Evolutionary conservation across 192 early-diverging fungal genomes (phyloP), one percentile per base, ranked within the genome.

Genomic region (Backusella tarrabulga): DNA sequence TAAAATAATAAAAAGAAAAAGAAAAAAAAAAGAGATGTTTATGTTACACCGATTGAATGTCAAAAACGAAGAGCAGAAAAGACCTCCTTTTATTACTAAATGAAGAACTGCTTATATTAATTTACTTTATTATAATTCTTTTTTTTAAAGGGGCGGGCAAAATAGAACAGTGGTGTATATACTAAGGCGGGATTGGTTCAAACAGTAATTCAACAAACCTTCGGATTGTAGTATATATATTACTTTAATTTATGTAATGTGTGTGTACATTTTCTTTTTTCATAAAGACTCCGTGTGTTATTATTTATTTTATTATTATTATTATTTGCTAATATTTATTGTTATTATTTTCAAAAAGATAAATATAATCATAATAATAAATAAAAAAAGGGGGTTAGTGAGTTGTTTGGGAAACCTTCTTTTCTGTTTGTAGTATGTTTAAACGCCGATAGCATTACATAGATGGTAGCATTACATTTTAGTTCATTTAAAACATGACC

Each of bases 21-120:
- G 6, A 21, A 21, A 56, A 26, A 12, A 12, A 19, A 60, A 23
- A 60, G 3, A 60, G 15, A n/a, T 63, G 26, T 19, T 19, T 29
- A 63, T 63, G 56, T 63, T 63, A 63, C 56, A 63, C 56, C 15
- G 56, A 26, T 63, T 63, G 56, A 63, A 63, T 63, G 56, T 63
- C 56, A 63, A 63, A 63, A 63, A 63, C 29, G 56, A 60, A 60
- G 56, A 63, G 4, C 56, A 63, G 56, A 63, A 63, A 63, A 63
- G 21, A 63, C 56, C 56, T 63, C 56, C 56, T 29, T 63, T 63
- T 60, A 60, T 60, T 60, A 60, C 56, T 23, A 60, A 60, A 60
- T 29, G 9, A 29, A 60, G 56, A 60, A 21, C 23, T 60, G 23
- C 9, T 26, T 60, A 60, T 60, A 60, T 60, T 26, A 63, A 63